Evolutionary conservation across 306 rosid species (phyloP).

Genomic region (Trifolium repens): DNA sequence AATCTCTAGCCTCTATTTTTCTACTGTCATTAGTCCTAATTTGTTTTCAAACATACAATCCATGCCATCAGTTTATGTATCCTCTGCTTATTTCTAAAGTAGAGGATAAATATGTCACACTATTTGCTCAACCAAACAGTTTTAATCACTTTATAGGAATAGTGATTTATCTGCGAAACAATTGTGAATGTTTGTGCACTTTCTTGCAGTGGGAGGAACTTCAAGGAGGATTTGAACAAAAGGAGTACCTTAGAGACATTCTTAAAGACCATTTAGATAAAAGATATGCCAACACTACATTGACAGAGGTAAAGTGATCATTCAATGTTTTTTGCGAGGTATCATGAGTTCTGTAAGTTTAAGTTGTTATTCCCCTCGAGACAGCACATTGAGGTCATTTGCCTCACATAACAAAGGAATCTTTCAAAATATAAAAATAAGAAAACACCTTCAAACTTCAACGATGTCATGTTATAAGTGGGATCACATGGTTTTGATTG

Average conservation of each 20-base stretch:
- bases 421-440: neutral
- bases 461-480: neutral
- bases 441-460: neutral
- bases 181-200: constrained; percentile 20
- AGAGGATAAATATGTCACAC: neutral
- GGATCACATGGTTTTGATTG: neutral
- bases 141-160: constrained; percentile 16
- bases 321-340: constrained; percentile 28
- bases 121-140: constrained; percentile 29
- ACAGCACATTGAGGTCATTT: neutral
- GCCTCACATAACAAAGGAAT: neutral
- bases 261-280: constrained; percentile 55
- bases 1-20: constrained; percentile 29
- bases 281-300: constrained; percentile 29
- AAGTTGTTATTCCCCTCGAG: constrained; percentile 19
- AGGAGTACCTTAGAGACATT: constrained; percentile 68
- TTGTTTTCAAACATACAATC: neutral
- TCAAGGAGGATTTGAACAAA: constrained; percentile 71
- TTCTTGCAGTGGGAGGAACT: constrained; percentile 83
- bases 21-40: constrained; percentile 4
- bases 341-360: constrained; percentile 23
- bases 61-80: constrained; percentile 4
- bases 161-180: neutral
- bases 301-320: constrained; percentile 41
- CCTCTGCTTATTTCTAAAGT: neutral